A percentile compares a stretch with the other conserved stretches of the same genome.
Conservation (phyloP, 345 rosid genomes). For the Melastoma malabathricum region DNA sequence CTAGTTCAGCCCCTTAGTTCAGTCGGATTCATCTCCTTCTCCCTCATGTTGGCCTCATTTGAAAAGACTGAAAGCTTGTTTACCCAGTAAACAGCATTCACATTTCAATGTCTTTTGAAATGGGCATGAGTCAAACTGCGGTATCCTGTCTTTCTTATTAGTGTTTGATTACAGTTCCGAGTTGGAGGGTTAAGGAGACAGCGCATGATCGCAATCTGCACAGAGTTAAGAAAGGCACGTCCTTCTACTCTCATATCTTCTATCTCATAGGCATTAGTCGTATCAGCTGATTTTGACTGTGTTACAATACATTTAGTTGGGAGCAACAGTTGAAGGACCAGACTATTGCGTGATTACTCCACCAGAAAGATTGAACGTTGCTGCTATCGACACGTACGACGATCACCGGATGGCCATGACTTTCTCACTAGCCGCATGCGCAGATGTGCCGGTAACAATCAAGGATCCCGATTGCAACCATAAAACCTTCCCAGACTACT, state of each 20-base stretch:
- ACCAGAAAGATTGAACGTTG: conserved; percentile 54
- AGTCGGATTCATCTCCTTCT: no score
- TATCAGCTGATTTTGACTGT: not conserved
- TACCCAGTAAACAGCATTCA: no score
- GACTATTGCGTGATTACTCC: conserved; percentile 94
- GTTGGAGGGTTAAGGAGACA: conserved; percentile 99
- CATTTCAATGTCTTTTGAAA: no score
- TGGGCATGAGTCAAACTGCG: no score
- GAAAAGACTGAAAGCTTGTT: no score
- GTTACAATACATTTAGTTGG: conserved; percentile 36
- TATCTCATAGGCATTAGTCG: conserved; percentile 1
- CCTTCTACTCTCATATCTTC: conserved; percentile 2
- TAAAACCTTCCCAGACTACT: conserved; percentile 93
- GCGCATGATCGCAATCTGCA: conserved; percentile 93
- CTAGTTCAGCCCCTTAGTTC: no score
- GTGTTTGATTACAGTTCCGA: conserved; percentile 47
- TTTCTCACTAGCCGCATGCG: conserved; percentile 92
- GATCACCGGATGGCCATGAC: conserved; percentile 99
- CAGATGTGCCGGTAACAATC: conserved; percentile 87
- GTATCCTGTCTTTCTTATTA: not conserved
- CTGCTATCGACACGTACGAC: conserved; percentile 85
- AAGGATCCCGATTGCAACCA: conserved; percentile 86
- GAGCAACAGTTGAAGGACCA: conserved; percentile 93
- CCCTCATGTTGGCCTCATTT: no score
- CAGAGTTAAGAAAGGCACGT: conserved; percentile 77